A percentile compares a stretch with the other conserved stretches of the same genome.
These are phyloP conservation scores for Globisporangium parvum DNA, from an alignment of 352 stramenopile species.

Conservation along the genomic window DNA sequence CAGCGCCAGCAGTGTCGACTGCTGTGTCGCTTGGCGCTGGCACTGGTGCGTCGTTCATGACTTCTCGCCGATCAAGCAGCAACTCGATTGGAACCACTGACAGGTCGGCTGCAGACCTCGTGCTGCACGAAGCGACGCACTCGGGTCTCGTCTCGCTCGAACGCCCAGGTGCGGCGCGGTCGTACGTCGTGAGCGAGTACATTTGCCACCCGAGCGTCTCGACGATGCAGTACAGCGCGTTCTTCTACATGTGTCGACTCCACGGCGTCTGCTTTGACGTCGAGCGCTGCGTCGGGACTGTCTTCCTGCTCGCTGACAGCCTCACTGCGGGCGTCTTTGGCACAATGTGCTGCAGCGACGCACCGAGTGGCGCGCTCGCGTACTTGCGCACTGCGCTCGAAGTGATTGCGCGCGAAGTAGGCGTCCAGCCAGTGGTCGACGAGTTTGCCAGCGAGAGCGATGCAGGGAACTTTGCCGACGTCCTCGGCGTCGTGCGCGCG, in stretches of 20 bases:
- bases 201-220: constrained; percentile 74
- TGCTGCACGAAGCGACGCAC: constrained; percentile 27
- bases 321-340: constrained; percentile 76
- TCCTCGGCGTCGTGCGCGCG: constrained; percentile 44
- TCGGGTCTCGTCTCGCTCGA: constrained; percentile 13
- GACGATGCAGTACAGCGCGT: constrained; percentile 70
- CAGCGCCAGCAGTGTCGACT: constrained; percentile 10
- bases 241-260: constrained; percentile 86
- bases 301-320: constrained; percentile 75
- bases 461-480: constrained; percentile 52
- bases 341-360: constrained; percentile 57
- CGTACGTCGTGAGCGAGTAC: constrained; percentile 71
- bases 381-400: constrained; percentile 69
- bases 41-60: not conserved
- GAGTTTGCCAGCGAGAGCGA: constrained; percentile 10
- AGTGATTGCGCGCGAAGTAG: constrained; percentile 63
- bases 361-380: constrained; percentile 33
- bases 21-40: not conserved
- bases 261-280: constrained; percentile 88
- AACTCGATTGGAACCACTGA: not conserved
- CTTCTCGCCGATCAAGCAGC: not conserved
- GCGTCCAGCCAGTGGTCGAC: constrained; percentile 23
- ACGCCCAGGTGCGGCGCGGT: constrained; percentile 22
- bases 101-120: constrained; percentile 10
- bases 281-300: constrained; percentile 45